Conservation (phyloP, 106 monocot genomes). For the Allium fistulosum region DNA sequence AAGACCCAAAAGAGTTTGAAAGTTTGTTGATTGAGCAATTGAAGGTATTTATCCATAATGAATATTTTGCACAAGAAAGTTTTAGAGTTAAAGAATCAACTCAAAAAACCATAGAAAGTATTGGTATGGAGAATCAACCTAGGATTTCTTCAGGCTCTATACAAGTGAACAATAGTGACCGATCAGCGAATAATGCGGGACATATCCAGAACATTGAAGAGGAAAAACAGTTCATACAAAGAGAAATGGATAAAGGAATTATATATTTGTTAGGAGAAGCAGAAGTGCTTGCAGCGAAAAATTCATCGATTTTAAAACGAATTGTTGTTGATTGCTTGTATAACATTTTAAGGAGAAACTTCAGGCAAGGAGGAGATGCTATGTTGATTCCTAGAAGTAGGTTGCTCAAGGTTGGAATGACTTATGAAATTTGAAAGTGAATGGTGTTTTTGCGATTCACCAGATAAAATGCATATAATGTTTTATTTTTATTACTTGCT, state of each 20-base stretch:
- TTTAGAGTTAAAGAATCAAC: neutral
- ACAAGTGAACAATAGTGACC: neutral
- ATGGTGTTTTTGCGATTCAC: no score
- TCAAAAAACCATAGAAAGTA: conserved; percentile 5
- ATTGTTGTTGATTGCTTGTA: conserved; percentile 37
- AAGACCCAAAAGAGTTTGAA: conserved; percentile 30
- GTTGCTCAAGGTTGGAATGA: conserved; percentile 57
- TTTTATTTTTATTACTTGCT: no score
- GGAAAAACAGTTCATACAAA: conserved; percentile 42
- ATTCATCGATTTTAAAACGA: conserved; percentile 38
- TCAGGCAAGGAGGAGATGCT: conserved; percentile 37
- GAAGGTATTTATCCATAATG: conserved; percentile 37
- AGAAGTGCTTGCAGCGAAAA: conserved; percentile 32
- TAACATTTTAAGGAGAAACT: conserved; percentile 45
- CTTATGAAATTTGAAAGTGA: conserved; percentile 31
- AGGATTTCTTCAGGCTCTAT: conserved; percentile 18
- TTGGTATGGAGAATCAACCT: neutral
- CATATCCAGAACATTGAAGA: conserved; percentile 11
- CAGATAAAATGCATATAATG: no score
- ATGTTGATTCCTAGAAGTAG: conserved; percentile 32
- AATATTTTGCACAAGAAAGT: conserved; percentile 19
- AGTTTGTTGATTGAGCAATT: conserved; percentile 26
- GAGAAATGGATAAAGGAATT: conserved; percentile 50
- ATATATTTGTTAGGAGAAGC: conserved; percentile 47
- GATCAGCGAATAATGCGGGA: conserved; percentile 2